phyloP scores from a whole-genome alignment of 768 basidiomycete genomes.

The Mycena galopus region DNA sequence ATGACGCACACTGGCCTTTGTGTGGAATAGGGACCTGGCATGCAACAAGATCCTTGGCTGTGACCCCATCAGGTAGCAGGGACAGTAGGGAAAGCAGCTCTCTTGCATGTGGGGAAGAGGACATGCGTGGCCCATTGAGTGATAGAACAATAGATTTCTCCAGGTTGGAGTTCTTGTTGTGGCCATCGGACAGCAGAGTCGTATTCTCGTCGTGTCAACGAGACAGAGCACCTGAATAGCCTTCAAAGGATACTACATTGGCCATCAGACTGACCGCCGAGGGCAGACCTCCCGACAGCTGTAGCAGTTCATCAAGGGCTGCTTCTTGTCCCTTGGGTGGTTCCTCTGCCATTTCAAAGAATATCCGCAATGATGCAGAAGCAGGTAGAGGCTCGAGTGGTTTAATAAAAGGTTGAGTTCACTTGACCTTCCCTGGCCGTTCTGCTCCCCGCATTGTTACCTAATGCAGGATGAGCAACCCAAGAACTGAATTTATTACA shows the following conservation, averaged over 20 bases:
- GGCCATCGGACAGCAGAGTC: not conserved
- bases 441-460: not conserved
- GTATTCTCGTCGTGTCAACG: not conserved
- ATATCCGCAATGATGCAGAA: not conserved
- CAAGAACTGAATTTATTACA: not conserved
- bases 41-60: not conserved
- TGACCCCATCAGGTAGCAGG: not conserved
- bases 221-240: not conserved
- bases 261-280: not conserved
- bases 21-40: not conserved
- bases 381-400: not conserved
- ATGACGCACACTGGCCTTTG: too few relatives aligned
- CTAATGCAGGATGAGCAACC: not conserved
- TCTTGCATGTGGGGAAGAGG: not conserved
- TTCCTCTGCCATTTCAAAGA: not conserved
- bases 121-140: not conserved
- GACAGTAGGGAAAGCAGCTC: too few relatives aligned
- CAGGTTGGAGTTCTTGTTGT: not conserved
- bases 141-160: too few relatives aligned
- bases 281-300: not conserved
- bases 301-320: not conserved
- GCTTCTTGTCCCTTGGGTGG: not conserved
- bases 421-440: too few relatives aligned
- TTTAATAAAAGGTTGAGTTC: not conserved
- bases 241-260: not conserved